Percentiles rank a stretch among this genome's conserved stretches.
Evolutionary conservation across 495 filamentous ascomycete genomes (phyloP).

Genomic region (Neurospora sp.): DNA sequence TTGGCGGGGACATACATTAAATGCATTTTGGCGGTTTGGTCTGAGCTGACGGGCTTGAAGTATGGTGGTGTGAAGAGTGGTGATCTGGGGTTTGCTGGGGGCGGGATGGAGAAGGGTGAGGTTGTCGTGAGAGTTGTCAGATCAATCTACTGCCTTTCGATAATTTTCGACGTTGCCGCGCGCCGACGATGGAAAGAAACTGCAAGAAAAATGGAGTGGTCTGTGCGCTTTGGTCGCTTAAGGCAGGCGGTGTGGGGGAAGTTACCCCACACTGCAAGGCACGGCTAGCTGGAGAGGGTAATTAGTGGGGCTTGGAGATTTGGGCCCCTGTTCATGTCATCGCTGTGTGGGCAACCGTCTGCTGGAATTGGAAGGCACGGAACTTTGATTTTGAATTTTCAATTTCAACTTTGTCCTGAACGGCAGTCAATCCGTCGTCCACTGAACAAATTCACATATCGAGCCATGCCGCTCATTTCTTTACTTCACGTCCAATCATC

Average conservation of each 20-base stretch:
- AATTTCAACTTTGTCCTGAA: not conserved
- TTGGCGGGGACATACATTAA: constrained; percentile 69
- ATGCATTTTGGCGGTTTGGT: constrained; percentile 47
- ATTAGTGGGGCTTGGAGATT: not conserved
- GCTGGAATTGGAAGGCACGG: not conserved
- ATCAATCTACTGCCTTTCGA: not conserved
- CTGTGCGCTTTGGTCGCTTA: not conserved
- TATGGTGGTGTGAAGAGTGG: not conserved
- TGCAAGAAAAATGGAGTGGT: not conserved
- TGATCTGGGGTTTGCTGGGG: not conserved
- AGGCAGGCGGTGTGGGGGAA: not conserved
- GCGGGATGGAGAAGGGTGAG: not conserved
- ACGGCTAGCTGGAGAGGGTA: not conserved
- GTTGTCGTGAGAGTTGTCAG: not conserved
- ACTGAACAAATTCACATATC: not conserved
- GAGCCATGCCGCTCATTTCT: not conserved
- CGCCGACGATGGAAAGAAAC: not conserved
- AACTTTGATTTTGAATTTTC: not conserved
- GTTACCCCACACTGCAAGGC: not conserved
- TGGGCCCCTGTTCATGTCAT: not conserved
- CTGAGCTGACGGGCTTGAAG: not conserved
- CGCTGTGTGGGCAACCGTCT: not conserved
- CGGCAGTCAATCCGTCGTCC: not conserved
- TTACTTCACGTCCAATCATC: not conserved
- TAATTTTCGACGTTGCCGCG: not conserved